These are phyloP conservation scores for Globisporangium okanoganense DNA, from an alignment of 352 stramenopile species.

Conservation along the genomic window DNA sequence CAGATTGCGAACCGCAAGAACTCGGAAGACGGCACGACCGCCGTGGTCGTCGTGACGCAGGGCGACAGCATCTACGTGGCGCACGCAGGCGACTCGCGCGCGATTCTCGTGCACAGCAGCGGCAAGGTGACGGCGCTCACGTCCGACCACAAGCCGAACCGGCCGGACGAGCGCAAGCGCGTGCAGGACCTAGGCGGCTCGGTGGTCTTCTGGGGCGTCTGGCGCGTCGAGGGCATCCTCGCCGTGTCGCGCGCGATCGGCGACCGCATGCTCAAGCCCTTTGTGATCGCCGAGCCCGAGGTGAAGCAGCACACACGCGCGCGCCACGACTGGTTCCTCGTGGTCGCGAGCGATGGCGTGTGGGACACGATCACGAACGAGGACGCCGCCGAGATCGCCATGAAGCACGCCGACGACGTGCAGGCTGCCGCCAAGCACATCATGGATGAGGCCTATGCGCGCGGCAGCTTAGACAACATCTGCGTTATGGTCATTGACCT, in stretches of 20 bases:
- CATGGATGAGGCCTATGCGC: conserved; percentile 83
- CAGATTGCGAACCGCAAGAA: conserved; percentile 80
- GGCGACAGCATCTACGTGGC: conserved; percentile 83
- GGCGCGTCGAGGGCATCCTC: conserved; percentile 92
- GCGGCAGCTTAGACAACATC: conserved; percentile 89
- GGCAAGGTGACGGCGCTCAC: conserved; percentile 80
- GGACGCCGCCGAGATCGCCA: conserved; percentile 70
- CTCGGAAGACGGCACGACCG: conserved; percentile 87
- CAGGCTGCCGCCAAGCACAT: conserved; percentile 72
- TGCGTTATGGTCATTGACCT: conserved; percentile 90
- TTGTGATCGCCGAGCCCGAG: conserved; percentile 90
- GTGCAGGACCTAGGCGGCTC: conserved; percentile 87
- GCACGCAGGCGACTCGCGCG: conserved; percentile 88
- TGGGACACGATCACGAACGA: conserved; percentile 92
- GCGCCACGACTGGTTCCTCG: conserved; percentile 73
- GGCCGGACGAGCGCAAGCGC: conserved; percentile 84
- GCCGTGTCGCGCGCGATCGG: conserved; percentile 91
- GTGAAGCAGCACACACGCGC: conserved; percentile 64
- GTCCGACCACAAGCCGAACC: conserved; percentile 90
- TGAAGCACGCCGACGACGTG: conserved; percentile 53
- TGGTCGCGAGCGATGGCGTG: conserved; percentile 90
- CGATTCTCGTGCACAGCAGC: conserved; percentile 79
- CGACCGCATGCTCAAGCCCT: conserved; percentile 90
- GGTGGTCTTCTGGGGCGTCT: conserved; percentile 91
- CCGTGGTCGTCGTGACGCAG: conserved; percentile 76